These are phyloP conservation scores for Fennellomyces sp. DNA, from an alignment of 371 early-diverging fungal genomes.

Conservation along the genomic window DNA sequence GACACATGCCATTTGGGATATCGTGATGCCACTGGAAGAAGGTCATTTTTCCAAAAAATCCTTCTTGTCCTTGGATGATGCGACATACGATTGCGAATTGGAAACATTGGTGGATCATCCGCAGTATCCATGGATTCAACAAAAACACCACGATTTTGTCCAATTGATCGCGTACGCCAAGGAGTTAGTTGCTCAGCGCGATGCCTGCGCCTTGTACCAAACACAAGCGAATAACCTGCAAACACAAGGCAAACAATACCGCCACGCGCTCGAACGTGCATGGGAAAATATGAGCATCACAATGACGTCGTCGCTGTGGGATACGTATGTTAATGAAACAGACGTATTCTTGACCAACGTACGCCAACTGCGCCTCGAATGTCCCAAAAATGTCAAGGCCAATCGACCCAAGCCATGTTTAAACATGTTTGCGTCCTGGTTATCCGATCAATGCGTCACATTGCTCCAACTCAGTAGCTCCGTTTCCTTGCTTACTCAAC, in stretches of 20 bases:
- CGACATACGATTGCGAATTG: no score
- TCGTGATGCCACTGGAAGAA: background rate
- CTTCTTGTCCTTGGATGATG: no score
- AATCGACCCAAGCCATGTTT: background rate
- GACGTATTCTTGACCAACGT: background rate
- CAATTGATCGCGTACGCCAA: background rate
- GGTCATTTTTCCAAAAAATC: background rate
- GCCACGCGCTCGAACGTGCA: background rate
- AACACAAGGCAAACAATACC: background rate
- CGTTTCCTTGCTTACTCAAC: background rate
- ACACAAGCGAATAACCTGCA: background rate
- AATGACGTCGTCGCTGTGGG: background rate
- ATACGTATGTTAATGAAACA: background rate
- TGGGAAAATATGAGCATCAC: background rate
- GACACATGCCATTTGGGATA: background rate
- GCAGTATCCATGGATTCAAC: background rate
- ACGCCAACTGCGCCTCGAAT: background rate
- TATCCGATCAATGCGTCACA: background rate
- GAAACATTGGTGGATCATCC: no score
- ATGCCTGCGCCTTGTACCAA: background rate
- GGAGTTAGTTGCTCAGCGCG: background rate
- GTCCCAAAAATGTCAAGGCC: background rate
- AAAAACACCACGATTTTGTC: background rate
- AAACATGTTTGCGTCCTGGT: background rate
- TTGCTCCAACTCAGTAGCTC: background rate